Base-by-base conservation (phyloP, 495 filamentous ascomycete species). In the Aspergillus carlsbadensis region DNA sequence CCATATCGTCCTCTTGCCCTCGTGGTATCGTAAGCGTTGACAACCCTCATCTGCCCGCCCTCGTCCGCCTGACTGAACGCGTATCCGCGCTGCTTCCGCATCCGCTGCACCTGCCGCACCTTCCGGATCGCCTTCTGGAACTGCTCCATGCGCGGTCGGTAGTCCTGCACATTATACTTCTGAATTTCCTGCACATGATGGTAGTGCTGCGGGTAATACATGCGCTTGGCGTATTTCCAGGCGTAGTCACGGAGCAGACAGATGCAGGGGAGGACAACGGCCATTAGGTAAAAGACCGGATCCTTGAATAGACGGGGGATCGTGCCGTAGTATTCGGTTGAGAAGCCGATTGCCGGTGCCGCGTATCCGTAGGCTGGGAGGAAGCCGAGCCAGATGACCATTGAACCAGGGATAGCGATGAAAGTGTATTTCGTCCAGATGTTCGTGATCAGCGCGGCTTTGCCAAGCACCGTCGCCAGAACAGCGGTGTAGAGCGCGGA, bases 91-190 rank as follows among this genome's bases (percentile, higher is more conserved):
- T 99, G 94, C 70, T 98, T 99, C 69, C 94, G 92, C 94, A 98
- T 99, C 57, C 94, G 87, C 75, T 98, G 95, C 39, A 98, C 95
- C 75, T 99, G 94, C 40, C 94, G 86, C 45, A 98, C 94, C 74
- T 99, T 99, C 61, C 94, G 86, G 66, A 99, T 97, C 22, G 94
- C 94, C 73, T 99, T 99, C 73, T 99, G 94, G 83, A 99, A 99
- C 73, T 99, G 94, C 71, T 99, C 94, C 94, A 99, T 99, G 82
- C 93, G 79, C 39, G 94, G 94, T 58, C 95, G 82, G 70, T 99
- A 99, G 76, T 99, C 95, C 72, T 98, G 95, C 51, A 99, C 95
- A 65, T 99, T 99, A 76, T 96, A 99, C 73, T 99, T 99, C 72
- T 99, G 95, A 60, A 99, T 99, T 74, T 99, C 95, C 75, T 99